Evolutionary conservation across 106 monocot genomes (phyloP).

Genomic region (Amphibolis antarctica): DNA sequence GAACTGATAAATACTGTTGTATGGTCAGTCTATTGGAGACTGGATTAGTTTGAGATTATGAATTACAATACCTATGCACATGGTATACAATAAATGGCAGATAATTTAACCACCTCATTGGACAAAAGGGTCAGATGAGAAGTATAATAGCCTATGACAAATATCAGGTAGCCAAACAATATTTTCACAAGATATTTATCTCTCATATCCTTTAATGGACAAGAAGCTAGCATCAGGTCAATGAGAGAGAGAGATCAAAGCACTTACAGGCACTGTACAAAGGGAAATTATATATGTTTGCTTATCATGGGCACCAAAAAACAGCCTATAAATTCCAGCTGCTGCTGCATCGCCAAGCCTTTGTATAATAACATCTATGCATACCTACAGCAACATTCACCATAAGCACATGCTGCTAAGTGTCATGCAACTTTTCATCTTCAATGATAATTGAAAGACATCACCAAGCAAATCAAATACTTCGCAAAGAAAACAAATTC

Average conservation of each 20-base stretch:
- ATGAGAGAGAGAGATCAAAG: no score
- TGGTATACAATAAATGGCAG: no score
- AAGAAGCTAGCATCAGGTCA: neutral
- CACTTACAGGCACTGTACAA: slow-evolving; percentile 2
- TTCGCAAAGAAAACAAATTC: neutral
- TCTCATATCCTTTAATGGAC: neutral
- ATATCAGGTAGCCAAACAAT: no score
- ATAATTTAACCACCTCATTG: no score
- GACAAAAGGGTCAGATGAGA: no score
- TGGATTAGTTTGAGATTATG: no score
- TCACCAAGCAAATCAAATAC: neutral
- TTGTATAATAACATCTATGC: slow-evolving; percentile 95
- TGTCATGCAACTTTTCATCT: neutral
- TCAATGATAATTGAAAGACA: neutral
- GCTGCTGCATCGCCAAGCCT: slow-evolving; percentile 96
- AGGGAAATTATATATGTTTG: neutral
- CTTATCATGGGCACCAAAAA: slow-evolving; percentile 8
- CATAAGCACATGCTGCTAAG: neutral
- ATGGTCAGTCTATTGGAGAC: no score
- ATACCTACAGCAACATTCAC: slow-evolving; percentile 38
- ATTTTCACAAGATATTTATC: no score
- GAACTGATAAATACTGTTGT: no score
- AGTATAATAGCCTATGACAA: no score
- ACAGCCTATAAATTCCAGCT: slow-evolving; percentile 68
- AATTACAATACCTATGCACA: no score